Base-by-base conservation (phyloP, 768 basidiomycete genomes). In the Dendrothele bispora region DNA sequence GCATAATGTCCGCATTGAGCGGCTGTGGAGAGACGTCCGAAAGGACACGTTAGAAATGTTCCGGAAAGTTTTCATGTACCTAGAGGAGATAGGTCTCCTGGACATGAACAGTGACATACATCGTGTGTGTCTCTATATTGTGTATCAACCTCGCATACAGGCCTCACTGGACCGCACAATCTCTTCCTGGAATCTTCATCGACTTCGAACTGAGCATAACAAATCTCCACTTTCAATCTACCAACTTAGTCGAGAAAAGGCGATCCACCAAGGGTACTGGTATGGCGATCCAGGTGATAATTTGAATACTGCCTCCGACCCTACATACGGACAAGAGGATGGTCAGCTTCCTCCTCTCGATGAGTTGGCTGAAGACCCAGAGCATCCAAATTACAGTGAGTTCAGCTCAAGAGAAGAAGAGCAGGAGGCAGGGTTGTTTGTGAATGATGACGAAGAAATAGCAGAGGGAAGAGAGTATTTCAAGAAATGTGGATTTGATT, bases 1-100 rank as follows among this genome's bases (percentile, higher is more conserved):
- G 17, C 59, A 64, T 28, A 66, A 66, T 49, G 52, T 66, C 38
- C 46, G 62, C 1, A 66, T 66, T 37, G 59, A 67, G 38, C 54
- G 48, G 20, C 32, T 56, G 0, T 63, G 64, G 61, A 25, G 48
- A 3, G 63, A 66, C 14, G 56, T 66, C 1, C 48, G 60, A 6
- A 61, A 58, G 26, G 64, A 64, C 39, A 55, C 60, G 7, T 51
- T 68, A 4, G 57, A 66, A 43, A 39, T 53, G 39, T 68, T 65
- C 27, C 57, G 55, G 2, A 45, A 58, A 34, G 55, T 63, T 8
- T 68, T 68, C 40, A 15, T 53, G 2, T 51, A 64, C 48, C 55
- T 68, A 2, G 58, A 64, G 40, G 52, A 56, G 2, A 51, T 48
- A 6, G 54, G 48, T 5, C 55, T 66, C 2, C 54, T 66, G 11